These are phyloP conservation scores for Tylopilus cervinicoccineus DNA, from an alignment of 768 basidiomycete species.

Conservation along the genomic window DNA sequence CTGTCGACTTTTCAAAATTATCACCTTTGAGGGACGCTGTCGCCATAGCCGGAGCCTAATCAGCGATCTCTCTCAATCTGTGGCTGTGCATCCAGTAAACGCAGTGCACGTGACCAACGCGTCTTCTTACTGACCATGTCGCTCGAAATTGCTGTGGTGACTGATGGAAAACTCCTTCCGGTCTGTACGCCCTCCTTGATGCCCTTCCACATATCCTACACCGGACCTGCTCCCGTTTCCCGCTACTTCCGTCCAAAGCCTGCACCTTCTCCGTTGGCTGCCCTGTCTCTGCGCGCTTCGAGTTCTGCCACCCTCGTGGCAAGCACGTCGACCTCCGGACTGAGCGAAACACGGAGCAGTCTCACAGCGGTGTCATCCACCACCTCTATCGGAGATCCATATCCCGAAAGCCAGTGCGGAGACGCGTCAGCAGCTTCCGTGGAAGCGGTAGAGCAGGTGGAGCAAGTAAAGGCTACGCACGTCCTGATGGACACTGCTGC, in stretches of 20 bases:
- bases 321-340: conserved; percentile 5
- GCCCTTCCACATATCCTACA: conserved; percentile 76
- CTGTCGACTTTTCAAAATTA: too few relatives aligned
- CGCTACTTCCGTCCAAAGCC: conserved; percentile 64
- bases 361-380: conserved; percentile 5
- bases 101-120: conserved; percentile 7
- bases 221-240: conserved; percentile 68
- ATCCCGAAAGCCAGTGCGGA: not conserved
- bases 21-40: too few relatives aligned
- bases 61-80: not conserved
- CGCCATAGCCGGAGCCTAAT: too few relatives aligned
- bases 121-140: conserved; percentile 3
- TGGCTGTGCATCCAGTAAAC: conserved; percentile 7
- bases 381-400: conserved; percentile 1
- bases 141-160: conserved; percentile 20
- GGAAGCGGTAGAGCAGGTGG: not conserved
- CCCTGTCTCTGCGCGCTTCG: conserved; percentile 6
- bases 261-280: conserved; percentile 18
- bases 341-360: conserved; percentile 3
- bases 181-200: conserved; percentile 66
- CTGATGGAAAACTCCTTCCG: conserved; percentile 17
- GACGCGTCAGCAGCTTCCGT: not conserved
- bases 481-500: not conserved
- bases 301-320: conserved; percentile 13
- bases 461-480: not conserved